phyloP scores from a whole-genome alignment of 352 stramenopile species.

The Phytophthora meadii region DNA sequence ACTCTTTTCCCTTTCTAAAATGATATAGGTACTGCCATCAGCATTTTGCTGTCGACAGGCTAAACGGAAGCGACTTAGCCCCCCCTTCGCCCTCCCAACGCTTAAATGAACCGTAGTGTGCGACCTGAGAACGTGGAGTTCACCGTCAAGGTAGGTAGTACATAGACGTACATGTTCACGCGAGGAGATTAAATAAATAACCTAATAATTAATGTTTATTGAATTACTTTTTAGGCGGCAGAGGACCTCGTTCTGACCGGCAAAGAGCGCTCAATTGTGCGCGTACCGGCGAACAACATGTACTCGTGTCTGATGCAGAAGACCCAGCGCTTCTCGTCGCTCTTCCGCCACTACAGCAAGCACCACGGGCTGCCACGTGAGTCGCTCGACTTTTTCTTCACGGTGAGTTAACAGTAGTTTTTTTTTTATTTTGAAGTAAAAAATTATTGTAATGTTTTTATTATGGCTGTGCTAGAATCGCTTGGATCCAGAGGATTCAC shows the following conservation, averaged over 20 bases:
- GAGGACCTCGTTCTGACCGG: slow-evolving; percentile 81
- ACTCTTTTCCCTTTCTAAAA: not conserved
- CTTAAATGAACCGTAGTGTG: slow-evolving; percentile 77
- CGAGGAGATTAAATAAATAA: too few relatives aligned
- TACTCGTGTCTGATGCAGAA: slow-evolving; percentile 98
- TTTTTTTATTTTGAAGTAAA: not conserved
- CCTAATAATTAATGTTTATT: not conserved
- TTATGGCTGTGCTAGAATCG: slow-evolving; percentile 52
- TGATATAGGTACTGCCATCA: slow-evolving; percentile 1
- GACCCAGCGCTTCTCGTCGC: slow-evolving; percentile 97
- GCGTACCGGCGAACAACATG: slow-evolving; percentile 88
- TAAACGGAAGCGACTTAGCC: not conserved
- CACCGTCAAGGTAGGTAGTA: slow-evolving; percentile 87
- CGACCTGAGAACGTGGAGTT: slow-evolving; percentile 96
- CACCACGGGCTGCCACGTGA: slow-evolving; percentile 97
- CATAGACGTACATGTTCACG: too few relatives aligned
- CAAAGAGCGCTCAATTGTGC: slow-evolving; percentile 85
- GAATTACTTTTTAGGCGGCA: slow-evolving; percentile 42
- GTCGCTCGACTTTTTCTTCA: slow-evolving; percentile 98
- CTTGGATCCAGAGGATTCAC: slow-evolving; percentile 81
- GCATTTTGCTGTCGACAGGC: not conserved
- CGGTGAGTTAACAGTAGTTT: slow-evolving; percentile 40
- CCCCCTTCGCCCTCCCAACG: not conserved
- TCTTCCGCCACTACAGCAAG: slow-evolving; percentile 99
- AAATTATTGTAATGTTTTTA: not conserved